Evolutionary conservation across 192 early-diverging fungal genomes (phyloP), one percentile per base, ranked within the genome.

Genomic region (Coemansia sp.): DNA sequence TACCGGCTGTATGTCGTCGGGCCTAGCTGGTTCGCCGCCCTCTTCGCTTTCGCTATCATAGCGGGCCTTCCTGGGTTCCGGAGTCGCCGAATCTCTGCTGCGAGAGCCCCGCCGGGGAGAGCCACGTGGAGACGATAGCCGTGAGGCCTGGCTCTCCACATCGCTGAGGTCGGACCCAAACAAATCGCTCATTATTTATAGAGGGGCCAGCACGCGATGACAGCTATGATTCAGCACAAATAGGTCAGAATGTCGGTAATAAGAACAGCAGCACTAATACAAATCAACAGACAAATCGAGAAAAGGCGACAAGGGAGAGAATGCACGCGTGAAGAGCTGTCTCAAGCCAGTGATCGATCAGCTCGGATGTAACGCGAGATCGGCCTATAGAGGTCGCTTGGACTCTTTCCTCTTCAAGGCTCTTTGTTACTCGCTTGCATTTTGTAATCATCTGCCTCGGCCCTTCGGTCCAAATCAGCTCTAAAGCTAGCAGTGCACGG

Each of bases 111-210:
- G 28, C 45, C 55, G 31, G 26, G 61, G 39, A 47, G 61, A 43
- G 6, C 57, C 56, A 9, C 56, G 56, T 14, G 64, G 53, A 35
- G 59, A 63, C 23, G 64, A 47, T 12, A 13, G 38, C 55, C 31
- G 57, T 34, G 11, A 53, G 25, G 39, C 50, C 7, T 34, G 39
- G 26, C 59, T 59, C 41, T 76, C 79, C 10, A 52, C 25, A 26
- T 82, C 79, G 61, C 79, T 82, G 13, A 70, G 59, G 26, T 76
- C 79, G 14, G 79, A 82, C 28, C 73, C 79, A 70, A 73, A 82
- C 67, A 70, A 55, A 65, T 76, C 79, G 63, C 70, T 76, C 79
- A 82, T 82, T 68, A 45, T 38, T 9, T 50, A 31, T 25, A 28
- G 20, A 36, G 42, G 20, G 20, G 57, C 6, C 8, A 16, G 43